phyloP scores from a whole-genome alignment of 192 early-diverging fungal species.

The Dispira simplex region DNA sequence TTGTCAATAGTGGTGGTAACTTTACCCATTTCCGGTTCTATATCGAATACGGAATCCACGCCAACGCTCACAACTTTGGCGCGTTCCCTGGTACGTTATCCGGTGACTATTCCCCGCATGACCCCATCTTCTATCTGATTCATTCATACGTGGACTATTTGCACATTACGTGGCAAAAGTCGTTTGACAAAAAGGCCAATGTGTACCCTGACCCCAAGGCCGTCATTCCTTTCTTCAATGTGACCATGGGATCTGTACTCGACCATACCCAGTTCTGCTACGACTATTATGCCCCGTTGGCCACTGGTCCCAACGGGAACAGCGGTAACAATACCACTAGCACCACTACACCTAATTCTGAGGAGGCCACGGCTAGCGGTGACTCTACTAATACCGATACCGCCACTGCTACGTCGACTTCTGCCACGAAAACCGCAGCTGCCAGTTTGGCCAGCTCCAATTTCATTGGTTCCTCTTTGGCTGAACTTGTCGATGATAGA shows the following conservation, averaged over 20 bases:
- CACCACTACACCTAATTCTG: background rate
- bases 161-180: slow-evolving; percentile 33
- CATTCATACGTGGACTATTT: slow-evolving; percentile 33
- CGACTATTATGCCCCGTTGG: background rate
- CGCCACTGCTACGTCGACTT: background rate
- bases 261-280: slow-evolving; percentile 10
- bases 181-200: slow-evolving; percentile 1
- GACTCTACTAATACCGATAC: background rate
- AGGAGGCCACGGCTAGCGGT: background rate
- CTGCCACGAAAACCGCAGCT: background rate
- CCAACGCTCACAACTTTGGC: slow-evolving; percentile 21
- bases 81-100: slow-evolving; percentile 24
- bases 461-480: background rate
- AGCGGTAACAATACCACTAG: too few species aligned
- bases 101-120: slow-evolving; percentile 22
- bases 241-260: background rate
- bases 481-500: background rate
- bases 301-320: too few species aligned
- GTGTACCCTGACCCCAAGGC: background rate
- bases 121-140: slow-evolving; percentile 32
- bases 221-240: slow-evolving; percentile 4
- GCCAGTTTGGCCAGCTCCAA: background rate
- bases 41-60: slow-evolving; percentile 32
- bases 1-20: background rate
- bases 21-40: slow-evolving; percentile 21